phyloP scores from a whole-genome alignment of 108 stramenopile genomes.

The Cyclotella choctawhatcheeana region DNA sequence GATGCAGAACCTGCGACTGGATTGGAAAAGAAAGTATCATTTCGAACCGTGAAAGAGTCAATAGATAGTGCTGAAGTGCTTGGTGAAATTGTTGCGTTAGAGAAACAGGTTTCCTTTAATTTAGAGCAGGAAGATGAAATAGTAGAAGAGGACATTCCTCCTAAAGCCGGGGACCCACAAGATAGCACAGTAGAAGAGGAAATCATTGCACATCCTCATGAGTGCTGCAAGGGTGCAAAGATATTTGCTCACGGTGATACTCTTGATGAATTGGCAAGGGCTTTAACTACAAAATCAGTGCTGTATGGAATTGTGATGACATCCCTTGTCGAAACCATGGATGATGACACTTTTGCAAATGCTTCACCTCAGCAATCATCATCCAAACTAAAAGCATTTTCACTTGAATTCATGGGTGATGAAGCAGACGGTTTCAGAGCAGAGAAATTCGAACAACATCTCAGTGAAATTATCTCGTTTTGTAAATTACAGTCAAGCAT shows the following conservation, averaged over 20 bases:
- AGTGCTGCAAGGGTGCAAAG: slow-evolving; percentile 26
- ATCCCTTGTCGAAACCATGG: slow-evolving; percentile 28
- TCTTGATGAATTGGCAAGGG: slow-evolving; percentile 27
- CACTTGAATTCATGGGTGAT: slow-evolving; percentile 12
- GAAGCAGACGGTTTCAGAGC: not conserved
- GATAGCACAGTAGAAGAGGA: not conserved
- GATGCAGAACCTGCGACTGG: not conserved
- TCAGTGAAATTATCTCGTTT: slow-evolving; percentile 18
- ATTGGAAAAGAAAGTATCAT: not conserved
- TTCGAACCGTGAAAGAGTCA: not conserved
- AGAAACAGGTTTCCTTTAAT: slow-evolving; percentile 1
- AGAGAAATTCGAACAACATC: slow-evolving; percentile 14
- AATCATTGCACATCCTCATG: not conserved
- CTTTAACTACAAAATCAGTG: slow-evolving; percentile 5
- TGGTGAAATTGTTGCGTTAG: not conserved
- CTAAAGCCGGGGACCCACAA: not conserved
- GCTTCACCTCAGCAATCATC: not conserved
- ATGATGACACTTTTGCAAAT: slow-evolving; percentile 26
- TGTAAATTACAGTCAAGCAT: slow-evolving; percentile 15
- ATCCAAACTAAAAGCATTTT: slow-evolving; percentile 15
- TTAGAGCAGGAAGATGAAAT: not conserved
- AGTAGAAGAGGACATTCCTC: not conserved
- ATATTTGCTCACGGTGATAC: slow-evolving; percentile 28
- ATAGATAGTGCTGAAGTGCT: not conserved
- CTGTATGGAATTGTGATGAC: slow-evolving; percentile 29